Evolutionary conservation across 257 asterid genomes (phyloP).

Genomic region (Capsicum chinense): DNA sequence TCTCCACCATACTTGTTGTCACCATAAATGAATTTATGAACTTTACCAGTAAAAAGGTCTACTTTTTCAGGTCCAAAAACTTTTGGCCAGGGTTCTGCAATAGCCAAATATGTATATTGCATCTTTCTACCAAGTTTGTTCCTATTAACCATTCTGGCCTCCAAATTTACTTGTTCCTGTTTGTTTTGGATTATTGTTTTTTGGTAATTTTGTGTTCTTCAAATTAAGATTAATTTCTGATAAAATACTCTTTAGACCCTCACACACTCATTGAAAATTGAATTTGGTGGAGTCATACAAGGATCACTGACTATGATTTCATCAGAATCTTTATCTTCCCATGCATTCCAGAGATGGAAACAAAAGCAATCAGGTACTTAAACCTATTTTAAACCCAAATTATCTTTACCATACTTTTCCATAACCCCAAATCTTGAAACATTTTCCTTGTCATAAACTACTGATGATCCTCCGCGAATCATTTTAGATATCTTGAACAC

Average conservation of each 20-base stretch:
- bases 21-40: constrained; percentile 71
- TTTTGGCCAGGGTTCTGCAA: constrained; percentile 99
- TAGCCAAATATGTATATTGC: constrained; percentile 74
- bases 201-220: constrained; percentile 70
- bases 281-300: constrained; percentile 99
- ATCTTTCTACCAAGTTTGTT: constrained; percentile 89
- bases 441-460: constrained; percentile 74
- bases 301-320: constrained; percentile 92
- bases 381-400: constrained; percentile 58
- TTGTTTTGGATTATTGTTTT: constrained; percentile 52
- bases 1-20: constrained; percentile 88
- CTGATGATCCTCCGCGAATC: constrained; percentile 93
- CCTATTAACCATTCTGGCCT: constrained; percentile 96
- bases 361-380: constrained; percentile 92
- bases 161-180: constrained; percentile 75
- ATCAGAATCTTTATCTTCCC: constrained; percentile 86
- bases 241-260: constrained; percentile 69
- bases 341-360: constrained; percentile 97
- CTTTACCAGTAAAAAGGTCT: constrained; percentile 74
- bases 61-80: constrained; percentile 95
- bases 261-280: constrained; percentile 91
- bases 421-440: constrained; percentile 76
- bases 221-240: constrained; percentile 84
- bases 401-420: constrained; percentile 60
- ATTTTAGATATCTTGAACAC: constrained; percentile 89